Percentiles rank a stretch among this genome's conserved stretches.
phyloP scores from a whole-genome alignment of 2,329 filamentous ascomycete species.

The Sarocladiaceae sp. region DNA sequence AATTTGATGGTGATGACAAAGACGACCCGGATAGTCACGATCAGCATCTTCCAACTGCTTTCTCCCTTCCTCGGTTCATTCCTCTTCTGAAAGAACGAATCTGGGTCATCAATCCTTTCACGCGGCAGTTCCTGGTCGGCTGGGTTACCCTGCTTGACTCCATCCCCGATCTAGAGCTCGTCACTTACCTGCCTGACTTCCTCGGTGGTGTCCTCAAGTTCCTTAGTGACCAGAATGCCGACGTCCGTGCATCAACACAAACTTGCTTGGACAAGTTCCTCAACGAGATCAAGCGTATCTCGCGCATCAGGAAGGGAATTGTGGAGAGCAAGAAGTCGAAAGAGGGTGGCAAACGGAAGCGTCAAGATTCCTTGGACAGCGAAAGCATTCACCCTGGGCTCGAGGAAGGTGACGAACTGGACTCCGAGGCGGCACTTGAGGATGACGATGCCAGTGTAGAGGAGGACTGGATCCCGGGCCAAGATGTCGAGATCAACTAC shows the following conservation, averaged over 20 bases:
- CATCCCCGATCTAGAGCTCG: constrained; percentile 92
- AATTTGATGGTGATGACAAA: constrained; percentile 41
- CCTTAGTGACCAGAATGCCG: constrained; percentile 82
- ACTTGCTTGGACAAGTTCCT: constrained; percentile 85
- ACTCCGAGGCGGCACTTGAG: constrained; percentile 53
- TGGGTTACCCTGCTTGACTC: constrained; percentile 96
- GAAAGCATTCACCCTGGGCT: constrained; percentile 54
- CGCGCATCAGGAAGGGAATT: constrained; percentile 87
- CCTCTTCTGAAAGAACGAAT: constrained; percentile 92
- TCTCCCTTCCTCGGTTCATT: constrained; percentile 87
- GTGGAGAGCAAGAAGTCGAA: constrained; percentile 75
- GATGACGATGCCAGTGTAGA: constrained; percentile 63
- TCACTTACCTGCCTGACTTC: constrained; percentile 89
- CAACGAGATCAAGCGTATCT: constrained; percentile 90
- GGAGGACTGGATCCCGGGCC: constrained; percentile 94
- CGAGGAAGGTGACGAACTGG: constrained; percentile 58
- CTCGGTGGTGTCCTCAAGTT: constrained; percentile 87
- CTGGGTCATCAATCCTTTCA: constrained; percentile 90
- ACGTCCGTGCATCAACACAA: constrained; percentile 94
- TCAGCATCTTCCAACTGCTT: constrained; percentile 69
- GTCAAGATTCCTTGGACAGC: constrained; percentile 65
- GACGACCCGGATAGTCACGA: constrained; percentile 32
- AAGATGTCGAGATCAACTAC: constrained; percentile 94
- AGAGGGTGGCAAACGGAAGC: constrained; percentile 64
- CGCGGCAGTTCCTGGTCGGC: constrained; percentile 87